Evolutionary conservation across 2,329 filamentous ascomycete species (phyloP).

Genomic region (Aspergillus sojae): DNA sequence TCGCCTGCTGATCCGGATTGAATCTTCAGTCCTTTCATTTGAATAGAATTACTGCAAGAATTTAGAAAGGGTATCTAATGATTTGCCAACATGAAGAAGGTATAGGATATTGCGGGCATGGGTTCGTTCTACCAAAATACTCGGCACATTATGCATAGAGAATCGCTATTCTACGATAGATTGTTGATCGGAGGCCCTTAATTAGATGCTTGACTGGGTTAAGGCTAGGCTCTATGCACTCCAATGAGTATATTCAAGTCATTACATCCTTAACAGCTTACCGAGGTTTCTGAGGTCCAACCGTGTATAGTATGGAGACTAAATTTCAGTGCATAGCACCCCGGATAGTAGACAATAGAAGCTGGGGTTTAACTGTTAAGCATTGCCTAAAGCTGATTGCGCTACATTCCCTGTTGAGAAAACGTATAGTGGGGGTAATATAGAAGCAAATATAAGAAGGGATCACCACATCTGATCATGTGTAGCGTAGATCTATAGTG

Average conservation of each 20-base stretch:
- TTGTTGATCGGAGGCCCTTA: not conserved
- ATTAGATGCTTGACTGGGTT: not conserved
- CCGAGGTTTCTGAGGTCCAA: not conserved
- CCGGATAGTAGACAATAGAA: not conserved
- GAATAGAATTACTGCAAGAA: not conserved
- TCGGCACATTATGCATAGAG: not conserved
- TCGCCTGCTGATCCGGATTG: not conserved
- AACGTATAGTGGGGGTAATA: not conserved
- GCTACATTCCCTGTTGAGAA: not conserved
- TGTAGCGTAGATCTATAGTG: not conserved
- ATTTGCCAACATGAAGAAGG: not conserved
- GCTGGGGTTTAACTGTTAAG: not conserved
- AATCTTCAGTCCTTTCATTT: not conserved
- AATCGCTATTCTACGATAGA: not conserved
- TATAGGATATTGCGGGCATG: not conserved
- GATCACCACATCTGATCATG: not conserved
- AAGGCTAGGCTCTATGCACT: not conserved
- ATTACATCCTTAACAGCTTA: not conserved
- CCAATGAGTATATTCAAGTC: not conserved
- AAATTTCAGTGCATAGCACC: not conserved
- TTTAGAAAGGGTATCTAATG: not conserved
- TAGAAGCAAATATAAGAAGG: not conserved
- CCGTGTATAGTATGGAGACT: not conserved
- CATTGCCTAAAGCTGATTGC: not conserved
- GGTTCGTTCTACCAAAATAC: not conserved